Evolutionary conservation across 179 eudicot genomes (phyloP).

Genomic region (Drosera spatulata): DNA sequence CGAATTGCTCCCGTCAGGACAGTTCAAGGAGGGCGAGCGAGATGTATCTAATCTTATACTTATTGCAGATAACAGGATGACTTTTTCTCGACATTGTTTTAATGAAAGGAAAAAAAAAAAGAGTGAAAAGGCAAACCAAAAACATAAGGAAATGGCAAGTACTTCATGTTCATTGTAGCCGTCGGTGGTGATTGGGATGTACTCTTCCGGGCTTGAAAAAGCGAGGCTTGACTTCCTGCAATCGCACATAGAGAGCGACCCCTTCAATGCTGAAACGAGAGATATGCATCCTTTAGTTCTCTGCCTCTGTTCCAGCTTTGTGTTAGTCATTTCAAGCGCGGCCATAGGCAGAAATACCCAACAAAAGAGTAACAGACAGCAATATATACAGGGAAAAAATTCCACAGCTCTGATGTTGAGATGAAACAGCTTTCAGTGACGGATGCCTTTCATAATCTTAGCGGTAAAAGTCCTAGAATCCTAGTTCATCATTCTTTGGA

Average conservation of each 20-base stretch:
- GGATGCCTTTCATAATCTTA: slow-evolving; percentile 1
- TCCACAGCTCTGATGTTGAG: slow-evolving; percentile 8
- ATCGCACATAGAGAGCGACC: slow-evolving; percentile 46
- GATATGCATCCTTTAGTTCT: slow-evolving; percentile 39
- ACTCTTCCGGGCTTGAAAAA: slow-evolving; percentile 23
- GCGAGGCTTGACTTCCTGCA: slow-evolving; percentile 23
- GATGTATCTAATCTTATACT: no score
- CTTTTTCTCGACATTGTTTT: no score
- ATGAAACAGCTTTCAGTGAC: slow-evolving; percentile 9
- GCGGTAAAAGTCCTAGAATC: neutral
- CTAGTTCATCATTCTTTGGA: slow-evolving; percentile 18
- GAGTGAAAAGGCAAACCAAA: neutral
- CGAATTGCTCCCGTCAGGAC: no score
- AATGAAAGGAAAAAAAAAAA: no score
- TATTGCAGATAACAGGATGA: no score
- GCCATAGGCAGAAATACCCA: neutral
- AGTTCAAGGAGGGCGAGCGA: no score
- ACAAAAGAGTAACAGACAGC: neutral
- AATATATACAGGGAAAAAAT: neutral
- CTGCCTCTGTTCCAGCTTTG: slow-evolving; percentile 29
- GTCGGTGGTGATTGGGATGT: slow-evolving; percentile 10
- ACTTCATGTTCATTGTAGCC: slow-evolving; percentile 57
- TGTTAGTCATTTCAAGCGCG: slow-evolving; percentile 28
- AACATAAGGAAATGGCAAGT: slow-evolving; percentile 1
- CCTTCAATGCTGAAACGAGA: slow-evolving; percentile 35